Percentiles rank a stretch among this genome's conserved stretches.
Conservation (phyloP, 75 land plant species). For the Pinus tabuliformis region DNA sequence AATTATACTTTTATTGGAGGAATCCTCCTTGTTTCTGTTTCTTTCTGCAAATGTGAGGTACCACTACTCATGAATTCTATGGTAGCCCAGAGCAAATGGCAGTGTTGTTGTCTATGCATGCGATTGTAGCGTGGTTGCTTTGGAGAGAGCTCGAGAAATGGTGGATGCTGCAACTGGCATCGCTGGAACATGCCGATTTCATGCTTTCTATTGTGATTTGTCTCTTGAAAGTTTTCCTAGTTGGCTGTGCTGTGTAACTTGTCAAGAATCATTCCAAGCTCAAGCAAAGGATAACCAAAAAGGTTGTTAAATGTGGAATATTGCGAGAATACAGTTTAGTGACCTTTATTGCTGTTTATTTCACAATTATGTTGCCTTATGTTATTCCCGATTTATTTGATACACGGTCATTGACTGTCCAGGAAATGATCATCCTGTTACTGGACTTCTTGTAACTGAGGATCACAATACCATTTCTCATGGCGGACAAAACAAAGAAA, state of each 20-base stretch:
- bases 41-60: background rate
- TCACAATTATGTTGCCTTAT: background rate
- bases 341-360: background rate
- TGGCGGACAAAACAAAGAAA: background rate
- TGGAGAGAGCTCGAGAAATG: conserved; percentile 56
- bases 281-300: background rate
- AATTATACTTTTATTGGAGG: background rate
- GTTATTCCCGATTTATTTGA: background rate
- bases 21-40: conserved; percentile 3
- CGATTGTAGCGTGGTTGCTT: conserved; percentile 74
- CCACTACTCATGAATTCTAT: background rate
- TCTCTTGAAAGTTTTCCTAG: conserved; percentile 48
- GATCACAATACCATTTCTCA: conserved; percentile 8
- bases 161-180: conserved; percentile 17
- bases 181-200: conserved; percentile 31
- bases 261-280: conserved; percentile 22
- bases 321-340: background rate
- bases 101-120: conserved; percentile 66
- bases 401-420: background rate
- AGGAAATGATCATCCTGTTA: conserved; percentile 1
- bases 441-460: background rate
- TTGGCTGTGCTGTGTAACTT: conserved; percentile 57
- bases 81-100: conserved; percentile 40
- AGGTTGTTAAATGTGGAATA: conserved; percentile 3
- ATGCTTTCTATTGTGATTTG: conserved; percentile 66